Evolutionary conservation across 768 basidiomycete genomes (phyloP).

Genomic region (Hygrophorus russula): DNA sequence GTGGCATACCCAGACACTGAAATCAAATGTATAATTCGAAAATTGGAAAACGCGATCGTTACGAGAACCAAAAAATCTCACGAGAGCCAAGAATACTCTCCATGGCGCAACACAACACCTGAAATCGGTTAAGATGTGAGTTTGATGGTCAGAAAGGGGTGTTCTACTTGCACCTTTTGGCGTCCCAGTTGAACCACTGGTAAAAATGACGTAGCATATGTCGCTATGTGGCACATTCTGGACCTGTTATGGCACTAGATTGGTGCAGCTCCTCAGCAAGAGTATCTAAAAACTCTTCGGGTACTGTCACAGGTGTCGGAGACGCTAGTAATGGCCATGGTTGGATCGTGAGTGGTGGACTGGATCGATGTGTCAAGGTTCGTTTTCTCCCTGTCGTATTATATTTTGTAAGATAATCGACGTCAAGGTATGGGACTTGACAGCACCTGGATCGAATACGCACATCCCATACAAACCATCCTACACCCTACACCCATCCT

Average conservation of each 20-base stretch:
- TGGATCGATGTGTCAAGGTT: slow-evolving; percentile 74
- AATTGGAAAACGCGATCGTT: too few species aligned
- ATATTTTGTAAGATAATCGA: not conserved
- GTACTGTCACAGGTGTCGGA: slow-evolving; percentile 14
- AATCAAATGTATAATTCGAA: too few species aligned
- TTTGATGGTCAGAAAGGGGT: too few species aligned
- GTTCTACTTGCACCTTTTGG: too few species aligned
- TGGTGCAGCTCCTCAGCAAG: slow-evolving; percentile 37
- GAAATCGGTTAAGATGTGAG: too few species aligned
- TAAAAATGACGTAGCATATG: too few species aligned
- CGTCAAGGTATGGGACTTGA: slow-evolving; percentile 62
- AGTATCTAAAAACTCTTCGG: not conserved
- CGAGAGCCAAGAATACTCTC: too few species aligned
- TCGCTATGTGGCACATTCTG: slow-evolving; percentile 65
- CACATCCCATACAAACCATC: slow-evolving; percentile 54
- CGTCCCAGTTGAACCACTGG: too few species aligned
- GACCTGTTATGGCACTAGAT: slow-evolving; percentile 61
- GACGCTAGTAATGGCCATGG: slow-evolving; percentile 31
- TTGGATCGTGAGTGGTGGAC: slow-evolving; percentile 72
- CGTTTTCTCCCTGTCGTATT: slow-evolving; percentile 6
- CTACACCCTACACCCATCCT: slow-evolving; percentile 66
- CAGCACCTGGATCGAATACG: slow-evolving; percentile 24
- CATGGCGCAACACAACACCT: too few species aligned
- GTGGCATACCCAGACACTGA: too few species aligned
- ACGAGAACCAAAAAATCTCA: too few species aligned